Percentiles rank a stretch among this genome's conserved stretches.
Evolutionary conservation across 257 asterid species (phyloP).

Genomic region (Nemophila menziesii): DNA sequence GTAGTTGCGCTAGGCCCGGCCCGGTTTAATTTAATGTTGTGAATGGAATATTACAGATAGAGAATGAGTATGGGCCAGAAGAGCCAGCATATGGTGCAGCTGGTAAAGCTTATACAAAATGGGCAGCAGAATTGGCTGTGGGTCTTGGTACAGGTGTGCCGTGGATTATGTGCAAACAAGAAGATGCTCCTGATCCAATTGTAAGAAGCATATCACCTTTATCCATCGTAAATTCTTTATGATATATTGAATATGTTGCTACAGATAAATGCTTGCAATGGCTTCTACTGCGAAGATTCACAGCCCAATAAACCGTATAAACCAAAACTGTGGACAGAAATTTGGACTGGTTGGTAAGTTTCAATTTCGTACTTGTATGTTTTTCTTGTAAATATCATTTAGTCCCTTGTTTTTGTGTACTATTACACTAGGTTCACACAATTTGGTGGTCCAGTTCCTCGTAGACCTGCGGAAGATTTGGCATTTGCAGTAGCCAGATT

Average conservation of each 20-base stretch:
- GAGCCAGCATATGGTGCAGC: slow-evolving; percentile 91
- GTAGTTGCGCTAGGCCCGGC: no score
- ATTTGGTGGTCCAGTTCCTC: slow-evolving; percentile 65
- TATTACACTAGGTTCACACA: slow-evolving; percentile 44
- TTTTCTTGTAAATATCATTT: no score
- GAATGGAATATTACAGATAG: slow-evolving; percentile 43
- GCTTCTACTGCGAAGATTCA: slow-evolving; percentile 78
- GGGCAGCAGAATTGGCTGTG: slow-evolving; percentile 93
- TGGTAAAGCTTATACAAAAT: slow-evolving; percentile 75
- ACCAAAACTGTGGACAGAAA: slow-evolving; percentile 94
- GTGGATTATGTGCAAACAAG: slow-evolving; percentile 98
- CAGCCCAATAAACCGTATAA: slow-evolving; percentile 63
- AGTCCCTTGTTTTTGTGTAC: slow-evolving; percentile 2
- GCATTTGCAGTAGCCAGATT: slow-evolving; percentile 88
- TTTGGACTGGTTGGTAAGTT: slow-evolving; percentile 87
- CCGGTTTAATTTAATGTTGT: neutral
- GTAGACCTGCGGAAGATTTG: slow-evolving; percentile 78
- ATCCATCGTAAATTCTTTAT: neutral
- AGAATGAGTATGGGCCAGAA: slow-evolving; percentile 86
- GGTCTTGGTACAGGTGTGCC: slow-evolving; percentile 80
- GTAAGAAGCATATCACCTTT: slow-evolving; percentile 21
- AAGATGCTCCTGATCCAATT: slow-evolving; percentile 85
- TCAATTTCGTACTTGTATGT: no score
- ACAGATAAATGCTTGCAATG: slow-evolving; percentile 89
- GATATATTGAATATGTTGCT: neutral